Evolutionary conservation across 2,329 filamentous ascomycete genomes (phyloP).

Genomic region (Ophiostoma populinum): DNA sequence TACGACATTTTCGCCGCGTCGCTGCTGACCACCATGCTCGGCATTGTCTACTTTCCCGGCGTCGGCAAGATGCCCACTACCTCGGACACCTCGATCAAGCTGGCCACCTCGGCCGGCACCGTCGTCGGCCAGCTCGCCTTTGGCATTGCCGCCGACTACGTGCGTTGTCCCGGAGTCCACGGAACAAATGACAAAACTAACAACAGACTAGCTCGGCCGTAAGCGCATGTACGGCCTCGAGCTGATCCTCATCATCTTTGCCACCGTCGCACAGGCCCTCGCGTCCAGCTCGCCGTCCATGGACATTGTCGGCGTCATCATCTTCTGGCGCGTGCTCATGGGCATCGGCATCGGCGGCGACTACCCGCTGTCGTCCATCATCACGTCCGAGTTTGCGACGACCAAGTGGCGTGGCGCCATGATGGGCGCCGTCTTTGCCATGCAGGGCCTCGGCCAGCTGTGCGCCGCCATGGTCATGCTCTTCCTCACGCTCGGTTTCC

Average conservation of each 20-base stretch:
- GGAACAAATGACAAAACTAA: background rate
- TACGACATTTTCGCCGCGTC: slow-evolving; percentile 72
- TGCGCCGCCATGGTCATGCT: slow-evolving; percentile 58
- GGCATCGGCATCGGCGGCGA: slow-evolving; percentile 57
- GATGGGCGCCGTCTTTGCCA: slow-evolving; percentile 75
- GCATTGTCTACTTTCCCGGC: slow-evolving; percentile 54
- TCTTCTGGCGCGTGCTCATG: slow-evolving; percentile 73
- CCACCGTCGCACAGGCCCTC: slow-evolving; percentile 55
- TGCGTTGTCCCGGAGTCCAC: no score
- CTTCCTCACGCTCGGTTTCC: slow-evolving; percentile 57
- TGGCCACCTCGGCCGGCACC: slow-evolving; percentile 67
- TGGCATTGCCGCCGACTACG: slow-evolving; percentile 52
- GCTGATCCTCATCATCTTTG: slow-evolving; percentile 64
- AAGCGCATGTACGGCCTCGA: slow-evolving; percentile 58
- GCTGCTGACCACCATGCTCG: slow-evolving; percentile 57
- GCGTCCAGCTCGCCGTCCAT: slow-evolving; percentile 45
- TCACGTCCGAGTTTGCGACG: slow-evolving; percentile 75
- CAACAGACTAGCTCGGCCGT: slow-evolving; percentile 12
- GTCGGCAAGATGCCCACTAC: slow-evolving; percentile 42
- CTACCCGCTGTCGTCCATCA: slow-evolving; percentile 67
- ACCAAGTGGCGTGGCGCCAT: slow-evolving; percentile 76
- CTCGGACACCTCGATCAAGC: slow-evolving; percentile 70
- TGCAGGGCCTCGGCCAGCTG: slow-evolving; percentile 74
- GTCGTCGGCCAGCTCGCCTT: slow-evolving; percentile 71
- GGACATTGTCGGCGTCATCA: slow-evolving; percentile 46